Percentiles rank a stretch among this genome's conserved stretches.
Evolutionary conservation across 2,329 filamentous ascomycete species (phyloP).

Genomic region (Xylaria digitata): DNA sequence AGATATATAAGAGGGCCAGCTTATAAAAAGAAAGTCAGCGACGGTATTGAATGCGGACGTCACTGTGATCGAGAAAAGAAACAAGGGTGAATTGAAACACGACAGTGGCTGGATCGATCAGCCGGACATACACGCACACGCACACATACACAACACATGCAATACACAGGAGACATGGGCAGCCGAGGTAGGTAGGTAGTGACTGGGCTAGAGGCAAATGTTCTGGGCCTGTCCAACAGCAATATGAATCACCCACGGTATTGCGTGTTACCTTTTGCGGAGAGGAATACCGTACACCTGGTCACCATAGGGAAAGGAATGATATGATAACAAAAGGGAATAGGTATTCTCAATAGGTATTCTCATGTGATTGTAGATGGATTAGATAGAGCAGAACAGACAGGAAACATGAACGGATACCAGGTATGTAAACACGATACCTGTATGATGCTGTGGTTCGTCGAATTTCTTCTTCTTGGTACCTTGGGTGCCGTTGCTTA

Average conservation of each 20-base stretch:
- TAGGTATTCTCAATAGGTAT: neutral
- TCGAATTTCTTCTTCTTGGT: neutral
- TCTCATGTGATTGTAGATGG: neutral
- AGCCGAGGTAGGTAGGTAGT: constrained; percentile 7
- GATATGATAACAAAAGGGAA: neutral
- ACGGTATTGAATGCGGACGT: constrained; percentile 25
- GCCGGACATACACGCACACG: constrained; percentile 16
- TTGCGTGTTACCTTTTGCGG: constrained; percentile 6
- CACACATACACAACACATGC: constrained; percentile 5
- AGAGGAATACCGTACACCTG: neutral
- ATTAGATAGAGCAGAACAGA: neutral
- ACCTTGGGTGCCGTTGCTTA: neutral
- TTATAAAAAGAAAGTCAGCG: constrained; percentile 29
- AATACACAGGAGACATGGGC: constrained; percentile 11
- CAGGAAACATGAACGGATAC: neutral
- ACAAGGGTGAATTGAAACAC: constrained; percentile 30
- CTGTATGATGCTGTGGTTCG: neutral
- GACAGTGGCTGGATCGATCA: constrained; percentile 28
- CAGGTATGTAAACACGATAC: neutral
- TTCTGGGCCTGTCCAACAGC: constrained; percentile 25
- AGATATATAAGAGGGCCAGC: constrained; percentile 12
- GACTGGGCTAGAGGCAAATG: constrained; percentile 1
- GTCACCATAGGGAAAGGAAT: constrained; percentile 5
- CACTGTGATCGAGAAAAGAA: constrained; percentile 28
- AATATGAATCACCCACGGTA: constrained; percentile 5